Evolutionary conservation across 805 yeast genomes (phyloP), one percentile per base, ranked within the genome.

Genomic region (Candida gorgasii): DNA sequence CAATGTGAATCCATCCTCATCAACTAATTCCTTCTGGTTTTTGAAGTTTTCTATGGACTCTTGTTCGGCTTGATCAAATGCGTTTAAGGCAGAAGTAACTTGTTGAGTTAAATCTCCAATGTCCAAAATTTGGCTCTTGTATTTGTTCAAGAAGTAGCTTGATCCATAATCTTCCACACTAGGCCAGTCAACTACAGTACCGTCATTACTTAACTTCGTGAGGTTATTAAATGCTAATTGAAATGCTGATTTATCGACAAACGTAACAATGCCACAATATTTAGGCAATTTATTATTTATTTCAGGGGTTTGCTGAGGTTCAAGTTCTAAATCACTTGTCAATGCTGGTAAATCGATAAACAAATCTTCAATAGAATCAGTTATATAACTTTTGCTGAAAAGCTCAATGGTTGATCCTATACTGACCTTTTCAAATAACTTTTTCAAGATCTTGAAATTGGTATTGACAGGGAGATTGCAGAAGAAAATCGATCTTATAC

Each of bases 1-100:
- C 56, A 86, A 67, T 0, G 96, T 89, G 66, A 90, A 90, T 2
- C 97, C 98, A 61, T 90, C 97, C 50, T 86, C 97, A 61, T 90
- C 98, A 3, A 89, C 93, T 23, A 78, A 54, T 34, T 78, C 73
- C 19, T 76, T 74, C 68, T 80, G 79, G 8, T 70, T 70, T 42
- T 74, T 73, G 38, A 83, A 61, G 36, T 75, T 76, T 27, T 79
- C 82, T 20, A 70, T 69, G 1, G 82, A 79, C 45, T 75, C 79
- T 47, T 73, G 74, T 59, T 92, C 98, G 19, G 82, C 78, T 42
- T 72, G 65, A 53, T 84, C 86, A 63, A 89, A 92, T 8, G 78
- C 78, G 20, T 63, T 65, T 72, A 92, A 74, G 16, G 84, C 76
- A 28, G 71, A 69, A 31, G 86, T 73, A 1, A 89, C 87, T 28